Conservation (phyloP, 768 basidiomycete genomes). For the Lentinula sp. region DNA sequence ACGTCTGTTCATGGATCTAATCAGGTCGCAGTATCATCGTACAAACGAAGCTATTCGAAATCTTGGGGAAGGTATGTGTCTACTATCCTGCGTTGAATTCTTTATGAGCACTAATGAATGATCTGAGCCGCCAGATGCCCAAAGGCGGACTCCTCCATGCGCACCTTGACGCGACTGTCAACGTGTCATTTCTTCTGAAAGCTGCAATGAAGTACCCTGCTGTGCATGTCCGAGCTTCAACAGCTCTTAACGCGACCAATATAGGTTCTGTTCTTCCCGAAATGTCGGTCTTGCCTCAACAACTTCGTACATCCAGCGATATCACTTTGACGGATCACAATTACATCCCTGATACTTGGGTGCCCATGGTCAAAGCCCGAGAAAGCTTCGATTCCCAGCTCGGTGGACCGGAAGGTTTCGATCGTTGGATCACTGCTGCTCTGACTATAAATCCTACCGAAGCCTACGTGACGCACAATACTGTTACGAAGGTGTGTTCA, state of each 20-base stretch:
- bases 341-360: constrained; percentile 46
- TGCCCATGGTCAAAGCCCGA: constrained; percentile 49
- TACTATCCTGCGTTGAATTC: background rate
- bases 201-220: constrained; percentile 51
- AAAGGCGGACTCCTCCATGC: constrained; percentile 73
- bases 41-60: constrained; percentile 54
- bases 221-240: constrained; percentile 50
- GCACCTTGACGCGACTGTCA: constrained; percentile 71
- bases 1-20: background rate
- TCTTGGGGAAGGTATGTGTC: constrained; percentile 47
- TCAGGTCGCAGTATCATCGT: constrained; percentile 52
- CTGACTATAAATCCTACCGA: constrained; percentile 55
- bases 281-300: constrained; percentile 41
- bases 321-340: constrained; percentile 18
- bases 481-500: constrained; percentile 48
- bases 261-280: constrained; percentile 41
- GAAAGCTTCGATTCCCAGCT: constrained; percentile 41
- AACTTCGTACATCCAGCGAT: constrained; percentile 8
- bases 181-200: constrained; percentile 41
- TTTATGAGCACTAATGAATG: background rate
- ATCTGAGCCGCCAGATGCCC: constrained; percentile 51
- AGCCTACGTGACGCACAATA: constrained; percentile 70
- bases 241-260: constrained; percentile 32
- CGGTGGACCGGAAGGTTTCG: constrained; percentile 62
- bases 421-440: constrained; percentile 51